phyloP scores from a whole-genome alignment of 1,139 yeast genomes.

The Nematodospora anomalae region DNA sequence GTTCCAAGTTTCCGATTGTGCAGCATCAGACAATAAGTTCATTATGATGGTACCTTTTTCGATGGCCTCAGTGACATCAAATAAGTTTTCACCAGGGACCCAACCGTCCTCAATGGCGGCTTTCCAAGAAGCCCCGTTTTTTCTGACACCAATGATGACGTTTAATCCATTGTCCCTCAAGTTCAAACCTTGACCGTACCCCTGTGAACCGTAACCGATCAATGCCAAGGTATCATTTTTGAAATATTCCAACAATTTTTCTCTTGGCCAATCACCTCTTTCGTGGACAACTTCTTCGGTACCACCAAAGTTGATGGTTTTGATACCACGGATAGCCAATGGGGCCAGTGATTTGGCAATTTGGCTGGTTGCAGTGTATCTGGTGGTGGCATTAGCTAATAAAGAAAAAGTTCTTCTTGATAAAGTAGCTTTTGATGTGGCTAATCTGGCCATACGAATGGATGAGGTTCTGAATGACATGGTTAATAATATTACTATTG shows the following conservation, averaged over 20 bases:
- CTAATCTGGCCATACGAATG: slow-evolving; percentile 61
- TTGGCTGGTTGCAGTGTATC: slow-evolving; percentile 34
- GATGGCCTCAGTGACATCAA: slow-evolving; percentile 92
- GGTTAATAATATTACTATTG: slow-evolving; percentile 9
- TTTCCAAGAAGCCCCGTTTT: slow-evolving; percentile 99
- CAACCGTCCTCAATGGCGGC: slow-evolving; percentile 99
- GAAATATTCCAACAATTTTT: slow-evolving; percentile 93
- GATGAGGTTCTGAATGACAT: slow-evolving; percentile 68
- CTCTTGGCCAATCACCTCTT: slow-evolving; percentile 99
- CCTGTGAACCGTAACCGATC: slow-evolving; percentile 99
- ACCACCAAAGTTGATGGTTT: slow-evolving; percentile 97
- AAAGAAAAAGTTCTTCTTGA: slow-evolving; percentile 70
- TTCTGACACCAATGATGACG: slow-evolving; percentile 97
- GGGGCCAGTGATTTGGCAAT: slow-evolving; percentile 38
- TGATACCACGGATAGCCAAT: slow-evolving; percentile 73
- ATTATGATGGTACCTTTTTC: slow-evolving; percentile 87
- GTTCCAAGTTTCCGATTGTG: slow-evolving; percentile 98
- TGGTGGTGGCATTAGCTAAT: slow-evolving; percentile 52
- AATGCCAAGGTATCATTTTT: slow-evolving; percentile 96
- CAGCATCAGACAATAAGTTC: slow-evolving; percentile 99
- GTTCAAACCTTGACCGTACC: slow-evolving; percentile 99
- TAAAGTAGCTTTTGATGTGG: slow-evolving; percentile 51
- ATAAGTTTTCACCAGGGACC: slow-evolving; percentile 99
- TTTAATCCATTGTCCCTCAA: slow-evolving; percentile 98
- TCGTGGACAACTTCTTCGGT: slow-evolving; percentile 94